phyloP scores from a whole-genome alignment of 768 basidiomycete genomes.

The Tephrocybe sp. region DNA sequence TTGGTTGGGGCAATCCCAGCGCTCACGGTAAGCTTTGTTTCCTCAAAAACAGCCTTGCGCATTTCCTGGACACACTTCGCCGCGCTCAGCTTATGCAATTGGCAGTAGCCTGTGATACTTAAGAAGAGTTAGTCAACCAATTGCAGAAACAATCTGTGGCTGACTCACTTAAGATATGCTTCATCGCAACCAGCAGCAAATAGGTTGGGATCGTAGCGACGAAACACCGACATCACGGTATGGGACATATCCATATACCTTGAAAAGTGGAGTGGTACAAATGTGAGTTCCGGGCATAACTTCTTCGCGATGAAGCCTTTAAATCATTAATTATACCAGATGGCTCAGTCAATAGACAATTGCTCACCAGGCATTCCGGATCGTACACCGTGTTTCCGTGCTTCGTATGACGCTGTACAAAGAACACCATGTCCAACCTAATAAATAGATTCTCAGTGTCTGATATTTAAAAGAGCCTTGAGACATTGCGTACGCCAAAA shows the following conservation, averaged over 20 bases:
- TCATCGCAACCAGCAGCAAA: slow-evolving; percentile 81
- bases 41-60: slow-evolving; percentile 66
- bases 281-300: slow-evolving; percentile 85
- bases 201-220: slow-evolving; percentile 78
- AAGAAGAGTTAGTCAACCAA: slow-evolving; percentile 3
- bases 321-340: background rate
- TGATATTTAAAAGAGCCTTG: slow-evolving; percentile 21
- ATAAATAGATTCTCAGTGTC: too few species aligned
- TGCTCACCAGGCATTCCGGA: slow-evolving; percentile 90
- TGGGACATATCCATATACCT: slow-evolving; percentile 72
- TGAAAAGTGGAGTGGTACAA: slow-evolving; percentile 56
- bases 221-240: slow-evolving; percentile 68
- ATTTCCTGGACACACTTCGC: slow-evolving; percentile 80
- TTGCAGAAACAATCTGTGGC: background rate
- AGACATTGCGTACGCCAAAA: slow-evolving; percentile 54
- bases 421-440: slow-evolving; percentile 83
- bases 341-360: background rate
- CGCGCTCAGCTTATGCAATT: slow-evolving; percentile 58
- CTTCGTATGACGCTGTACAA: slow-evolving; percentile 90
- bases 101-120: slow-evolving; percentile 85
- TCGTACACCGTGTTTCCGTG: slow-evolving; percentile 85
- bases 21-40: slow-evolving; percentile 87
- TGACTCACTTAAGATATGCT: slow-evolving; percentile 82
- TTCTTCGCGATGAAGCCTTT: slow-evolving; percentile 90
- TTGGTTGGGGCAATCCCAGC: slow-evolving; percentile 96